These are phyloP conservation scores for Fusarium stilboides DNA, from an alignment of 2,329 filamentous ascomycete species.

Conservation along the genomic window DNA sequence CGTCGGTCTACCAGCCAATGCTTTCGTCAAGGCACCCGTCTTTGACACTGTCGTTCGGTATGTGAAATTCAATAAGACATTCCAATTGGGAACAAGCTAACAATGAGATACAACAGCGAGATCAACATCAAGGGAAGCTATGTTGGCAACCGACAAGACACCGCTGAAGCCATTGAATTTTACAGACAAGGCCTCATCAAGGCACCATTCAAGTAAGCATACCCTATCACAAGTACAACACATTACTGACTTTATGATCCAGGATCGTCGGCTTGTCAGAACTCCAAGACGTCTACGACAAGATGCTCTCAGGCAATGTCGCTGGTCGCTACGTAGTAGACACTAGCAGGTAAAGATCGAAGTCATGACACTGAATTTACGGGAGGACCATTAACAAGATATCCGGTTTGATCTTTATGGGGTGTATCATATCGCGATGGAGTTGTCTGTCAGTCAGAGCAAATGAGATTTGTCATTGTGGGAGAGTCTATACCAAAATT, in stretches of 20 bases:
- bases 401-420: background rate
- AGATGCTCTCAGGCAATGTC: constrained; percentile 77
- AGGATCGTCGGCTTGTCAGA: constrained; percentile 80
- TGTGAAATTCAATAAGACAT: background rate
- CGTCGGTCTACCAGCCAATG: constrained; percentile 87
- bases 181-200: constrained; percentile 85
- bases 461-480: too few relatives aligned
- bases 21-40: constrained; percentile 84
- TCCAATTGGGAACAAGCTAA: background rate
- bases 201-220: constrained; percentile 77
- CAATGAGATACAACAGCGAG: constrained; percentile 67
- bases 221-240: accelerated
- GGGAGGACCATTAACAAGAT: background rate
- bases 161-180: constrained; percentile 88
- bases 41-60: constrained; percentile 81
- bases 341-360: constrained; percentile 67
- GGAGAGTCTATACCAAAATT: too few relatives aligned
- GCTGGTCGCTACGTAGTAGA: constrained; percentile 83
- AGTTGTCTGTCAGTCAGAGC: background rate
- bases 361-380: background rate
- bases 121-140: constrained; percentile 91
- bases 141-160: constrained; percentile 89
- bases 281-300: constrained; percentile 80
- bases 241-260: constrained; percentile 10
- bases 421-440: background rate